Base-by-base conservation (phyloP, 192 early-diverging fungal species). In the Podila minutissima region DNA sequence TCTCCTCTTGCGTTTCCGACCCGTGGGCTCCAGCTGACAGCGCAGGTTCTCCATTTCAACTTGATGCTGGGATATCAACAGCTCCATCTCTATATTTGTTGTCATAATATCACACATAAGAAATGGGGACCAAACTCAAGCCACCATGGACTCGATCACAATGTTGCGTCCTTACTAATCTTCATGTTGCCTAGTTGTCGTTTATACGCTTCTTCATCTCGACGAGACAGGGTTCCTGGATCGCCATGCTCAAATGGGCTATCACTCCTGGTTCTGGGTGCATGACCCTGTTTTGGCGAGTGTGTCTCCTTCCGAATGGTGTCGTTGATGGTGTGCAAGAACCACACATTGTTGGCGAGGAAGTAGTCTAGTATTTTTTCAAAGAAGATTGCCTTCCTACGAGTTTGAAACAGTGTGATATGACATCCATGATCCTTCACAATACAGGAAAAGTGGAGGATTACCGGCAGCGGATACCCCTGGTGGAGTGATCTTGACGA, bases 41-140 rank as follows among this genome's bases (percentile, higher is more conserved):
- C 53, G 53, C 24, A 55, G 53, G 6, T 26, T 22, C 20, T 55
- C 8, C 24, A 55, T 24, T 26, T 55, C 53, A 22, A 55, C 53
- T 55, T 55, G n/a, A 26, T 55, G 53, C 17, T 55, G 53, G 8
- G 53, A 55, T 55, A 24, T 55, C 11, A 55, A 55, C 9, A 55
- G 53, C 53, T 55, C 24, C n/a, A 55, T 55, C 53, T 55, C 53
- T 55, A 55, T 7, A 22, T 55, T 55, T n/a, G 53, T 55, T 20
- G 20, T 9, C 22, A 26, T 22, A 17, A 17, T 26, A 22, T 55
- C 24, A 24, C 17, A 4, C n/a, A n/a, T 55, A 1, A 24, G 20
- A n/a, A 8, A 24, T 7, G 8, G 19, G 17, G 0, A 55, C 0
- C 15, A 53, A 53, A 24, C 51, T 22, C 9, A 24, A 0, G 2